Conservation (phyloP, 2,329 filamentous ascomycete species). For the Botryotinia globosa region DNA sequence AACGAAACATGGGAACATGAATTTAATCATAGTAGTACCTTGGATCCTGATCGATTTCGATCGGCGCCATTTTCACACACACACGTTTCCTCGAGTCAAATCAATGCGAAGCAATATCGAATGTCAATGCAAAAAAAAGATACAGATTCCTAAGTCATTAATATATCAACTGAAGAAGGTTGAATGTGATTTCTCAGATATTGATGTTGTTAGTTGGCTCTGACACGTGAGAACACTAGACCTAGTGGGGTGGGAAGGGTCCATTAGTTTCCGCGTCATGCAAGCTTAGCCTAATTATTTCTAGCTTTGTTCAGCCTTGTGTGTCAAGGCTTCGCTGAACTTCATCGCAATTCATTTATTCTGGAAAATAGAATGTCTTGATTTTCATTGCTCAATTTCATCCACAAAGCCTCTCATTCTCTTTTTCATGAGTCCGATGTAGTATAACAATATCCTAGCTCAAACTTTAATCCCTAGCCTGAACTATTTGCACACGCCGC, state of each 20-base stretch:
- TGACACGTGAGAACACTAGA: constrained; percentile 7
- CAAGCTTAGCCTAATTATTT: neutral
- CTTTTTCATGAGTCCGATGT: neutral
- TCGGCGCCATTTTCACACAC: constrained; percentile 15
- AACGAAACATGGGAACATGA: neutral
- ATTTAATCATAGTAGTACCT: constrained; percentile 18
- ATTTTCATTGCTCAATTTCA: neutral
- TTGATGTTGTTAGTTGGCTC: neutral
- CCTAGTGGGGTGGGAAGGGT: neutral
- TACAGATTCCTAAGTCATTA: neutral
- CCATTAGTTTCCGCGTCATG: constrained; percentile 9
- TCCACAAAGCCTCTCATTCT: neutral
- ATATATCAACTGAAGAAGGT: neutral
- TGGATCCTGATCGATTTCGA: constrained; percentile 17
- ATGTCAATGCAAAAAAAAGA: neutral
- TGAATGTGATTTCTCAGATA: neutral
- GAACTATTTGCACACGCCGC: neutral
- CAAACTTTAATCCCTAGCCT: neutral
- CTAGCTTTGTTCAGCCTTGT: constrained; percentile 15
- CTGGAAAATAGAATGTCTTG: neutral
- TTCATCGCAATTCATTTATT: neutral
- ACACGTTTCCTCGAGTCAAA: neutral
- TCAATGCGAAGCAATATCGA: neutral
- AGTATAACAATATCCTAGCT: neutral
- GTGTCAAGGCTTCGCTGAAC: constrained; percentile 9